Evolutionary conservation across 192 early-diverging fungal species (phyloP).

Genomic region (Podila verticillata): DNA sequence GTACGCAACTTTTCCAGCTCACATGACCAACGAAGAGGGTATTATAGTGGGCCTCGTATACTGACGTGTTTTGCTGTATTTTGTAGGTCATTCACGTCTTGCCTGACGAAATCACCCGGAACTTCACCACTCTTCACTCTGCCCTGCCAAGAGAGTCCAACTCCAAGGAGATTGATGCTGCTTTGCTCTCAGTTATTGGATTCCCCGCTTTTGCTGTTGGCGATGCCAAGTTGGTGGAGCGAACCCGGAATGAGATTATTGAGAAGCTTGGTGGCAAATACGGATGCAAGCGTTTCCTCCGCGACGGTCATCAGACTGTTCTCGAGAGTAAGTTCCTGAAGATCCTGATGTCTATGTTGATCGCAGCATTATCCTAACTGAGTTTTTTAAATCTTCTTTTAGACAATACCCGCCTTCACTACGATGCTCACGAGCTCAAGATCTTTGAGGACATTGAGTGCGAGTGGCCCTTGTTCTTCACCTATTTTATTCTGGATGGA

Average conservation of each 20-base stretch:
- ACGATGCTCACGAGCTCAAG: conserved; percentile 80
- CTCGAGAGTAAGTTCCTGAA: conserved; percentile 54
- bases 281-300: conserved; percentile 83
- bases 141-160: conserved; percentile 83
- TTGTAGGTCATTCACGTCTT: conserved; percentile 77
- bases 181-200: conserved; percentile 81
- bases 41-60: neutral
- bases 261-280: conserved; percentile 81
- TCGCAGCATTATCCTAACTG: neutral
- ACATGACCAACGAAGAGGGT: neutral
- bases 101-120: conserved; percentile 82
- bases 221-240: conserved; percentile 65
- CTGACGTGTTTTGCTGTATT: no score
- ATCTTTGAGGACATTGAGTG: conserved; percentile 85
- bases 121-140: conserved; percentile 77
- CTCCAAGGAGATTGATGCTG: conserved; percentile 86
- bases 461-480: conserved; percentile 90
- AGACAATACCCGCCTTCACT: conserved; percentile 76
- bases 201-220: conserved; percentile 86
- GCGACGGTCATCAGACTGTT: conserved; percentile 85
- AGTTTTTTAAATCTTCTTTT: neutral
- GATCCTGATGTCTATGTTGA: no score
- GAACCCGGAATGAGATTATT: conserved; percentile 74
- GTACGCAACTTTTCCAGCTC: conserved; percentile 36
- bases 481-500: conserved; percentile 84